Conservation (phyloP, 2,329 filamentous ascomycete species). For the Claviceps pusilla region DNA sequence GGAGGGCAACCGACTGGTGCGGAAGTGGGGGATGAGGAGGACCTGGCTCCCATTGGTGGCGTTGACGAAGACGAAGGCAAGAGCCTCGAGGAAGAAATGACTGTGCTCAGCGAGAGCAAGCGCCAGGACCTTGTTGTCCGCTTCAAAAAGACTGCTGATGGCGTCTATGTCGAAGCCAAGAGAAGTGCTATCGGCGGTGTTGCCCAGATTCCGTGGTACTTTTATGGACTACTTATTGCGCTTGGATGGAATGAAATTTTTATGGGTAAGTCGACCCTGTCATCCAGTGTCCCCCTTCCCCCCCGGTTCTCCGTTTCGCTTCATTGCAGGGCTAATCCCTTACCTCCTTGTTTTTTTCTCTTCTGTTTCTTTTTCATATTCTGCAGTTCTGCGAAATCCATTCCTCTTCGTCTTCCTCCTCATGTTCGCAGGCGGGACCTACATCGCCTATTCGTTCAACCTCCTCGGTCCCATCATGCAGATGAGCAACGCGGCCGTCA, state of each 20-base stretch:
- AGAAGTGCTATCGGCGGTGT: conserved; percentile 90
- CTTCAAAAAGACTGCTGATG: conserved; percentile 97
- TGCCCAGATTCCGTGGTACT: conserved; percentile 85
- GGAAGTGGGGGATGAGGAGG: conserved; percentile 76
- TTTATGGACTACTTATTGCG: conserved; percentile 76
- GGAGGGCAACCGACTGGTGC: conserved; percentile 60
- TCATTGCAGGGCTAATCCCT: neutral
- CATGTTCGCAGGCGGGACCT: conserved; percentile 59
- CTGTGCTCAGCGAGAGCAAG: conserved; percentile 78
- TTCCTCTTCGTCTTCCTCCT: conserved; percentile 83
- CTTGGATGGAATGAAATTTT: conserved; percentile 98
- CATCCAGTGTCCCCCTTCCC: neutral
- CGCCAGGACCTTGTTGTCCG: conserved; percentile 80
- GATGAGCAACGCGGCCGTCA: conserved; percentile 79
- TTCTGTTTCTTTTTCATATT: neutral
- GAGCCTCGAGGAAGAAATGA: conserved; percentile 92
- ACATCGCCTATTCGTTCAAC: conserved; percentile 85
- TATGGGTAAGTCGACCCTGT: conserved; percentile 49
- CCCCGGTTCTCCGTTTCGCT: too few relatives aligned
- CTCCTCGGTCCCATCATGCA: conserved; percentile 91
- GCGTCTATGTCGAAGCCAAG: conserved; percentile 96
- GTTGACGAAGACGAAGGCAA: conserved; percentile 91
- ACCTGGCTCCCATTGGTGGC: conserved; percentile 75
- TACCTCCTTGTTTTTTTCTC: neutral
- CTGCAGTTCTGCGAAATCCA: conserved; percentile 79